Conservation (phyloP, 169 alveolate genomes). For the Eimeria necatrix region DNA sequence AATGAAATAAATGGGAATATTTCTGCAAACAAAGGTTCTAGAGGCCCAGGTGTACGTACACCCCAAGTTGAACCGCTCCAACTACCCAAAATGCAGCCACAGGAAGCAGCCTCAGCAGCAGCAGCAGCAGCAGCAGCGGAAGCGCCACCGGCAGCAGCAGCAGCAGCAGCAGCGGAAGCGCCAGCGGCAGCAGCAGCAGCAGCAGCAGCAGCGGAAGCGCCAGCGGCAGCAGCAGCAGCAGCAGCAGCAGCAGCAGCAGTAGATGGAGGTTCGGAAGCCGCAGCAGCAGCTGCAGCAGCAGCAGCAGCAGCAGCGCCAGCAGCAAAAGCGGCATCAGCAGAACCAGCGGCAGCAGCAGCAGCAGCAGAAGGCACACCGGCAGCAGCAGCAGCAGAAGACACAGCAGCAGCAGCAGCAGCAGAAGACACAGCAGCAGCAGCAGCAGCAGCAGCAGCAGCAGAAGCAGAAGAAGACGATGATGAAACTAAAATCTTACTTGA, state of each 20-base stretch:
- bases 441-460: not conserved
- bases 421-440: no score
- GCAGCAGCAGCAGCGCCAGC: no score
- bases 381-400: not conserved
- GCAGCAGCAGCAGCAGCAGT: constrained; percentile 2
- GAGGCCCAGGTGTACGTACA: not conserved
- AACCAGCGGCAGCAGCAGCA: not conserved
- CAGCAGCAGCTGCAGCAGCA: not conserved
- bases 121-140: not conserved
- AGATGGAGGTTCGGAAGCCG: not conserved
- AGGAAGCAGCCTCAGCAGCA: not conserved
- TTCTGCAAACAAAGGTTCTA: no score
- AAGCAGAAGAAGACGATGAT: not conserved
- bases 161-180: not conserved
- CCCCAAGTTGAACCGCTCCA: not conserved
- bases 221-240: not conserved
- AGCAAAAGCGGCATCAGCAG: not conserved
- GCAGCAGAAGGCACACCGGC: not conserved
- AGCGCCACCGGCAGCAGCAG: not conserved
- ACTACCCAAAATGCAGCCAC: not conserved
- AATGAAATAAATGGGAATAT: no score
- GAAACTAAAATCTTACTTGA: not conserved
- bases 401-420: not conserved
- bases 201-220: not conserved
- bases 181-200: not conserved